These are phyloP conservation scores for Bipolaris bicolor DNA, from an alignment of 2,329 filamentous ascomycete genomes.

Conservation along the genomic window DNA sequence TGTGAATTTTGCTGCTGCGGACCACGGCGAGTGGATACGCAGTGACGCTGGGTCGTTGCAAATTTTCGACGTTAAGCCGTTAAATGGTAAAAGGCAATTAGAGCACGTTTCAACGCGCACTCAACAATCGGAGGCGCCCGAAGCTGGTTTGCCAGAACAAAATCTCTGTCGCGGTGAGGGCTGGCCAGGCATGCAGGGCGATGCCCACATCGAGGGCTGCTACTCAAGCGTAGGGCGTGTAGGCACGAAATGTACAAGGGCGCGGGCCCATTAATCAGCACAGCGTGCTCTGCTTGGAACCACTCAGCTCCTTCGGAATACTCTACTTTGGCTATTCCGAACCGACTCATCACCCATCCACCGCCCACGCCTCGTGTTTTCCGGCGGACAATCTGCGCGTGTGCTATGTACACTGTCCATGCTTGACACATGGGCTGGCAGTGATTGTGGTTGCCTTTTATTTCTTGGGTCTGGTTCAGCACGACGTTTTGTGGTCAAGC, in stretches of 20 bases:
- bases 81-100: conserved; percentile 31
- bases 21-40: conserved; percentile 31
- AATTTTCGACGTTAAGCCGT: conserved; percentile 32
- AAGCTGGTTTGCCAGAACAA: conserved; percentile 12
- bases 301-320: conserved; percentile 13
- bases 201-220: conserved; percentile 2
- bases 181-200: conserved; percentile 9
- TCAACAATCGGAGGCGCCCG: conserved; percentile 23
- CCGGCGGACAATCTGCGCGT: too few species aligned
- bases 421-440: too few species aligned
- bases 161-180: background rate
- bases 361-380: background rate
- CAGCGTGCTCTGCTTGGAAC: conserved; percentile 11
- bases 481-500: background rate
- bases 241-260: conserved; percentile 15
- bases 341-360: background rate
- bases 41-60: conserved; percentile 29
- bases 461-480: too few species aligned
- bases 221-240: conserved; percentile 21
- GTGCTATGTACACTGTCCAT: too few species aligned
- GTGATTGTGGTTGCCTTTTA: too few species aligned
- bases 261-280: conserved; percentile 23
- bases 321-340: too few species aligned
- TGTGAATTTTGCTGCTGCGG: conserved; percentile 12
- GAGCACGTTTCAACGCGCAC: conserved; percentile 8